Conservation (phyloP, 192 early-diverging fungal species). For the Funneliformis mosseae region DNA sequence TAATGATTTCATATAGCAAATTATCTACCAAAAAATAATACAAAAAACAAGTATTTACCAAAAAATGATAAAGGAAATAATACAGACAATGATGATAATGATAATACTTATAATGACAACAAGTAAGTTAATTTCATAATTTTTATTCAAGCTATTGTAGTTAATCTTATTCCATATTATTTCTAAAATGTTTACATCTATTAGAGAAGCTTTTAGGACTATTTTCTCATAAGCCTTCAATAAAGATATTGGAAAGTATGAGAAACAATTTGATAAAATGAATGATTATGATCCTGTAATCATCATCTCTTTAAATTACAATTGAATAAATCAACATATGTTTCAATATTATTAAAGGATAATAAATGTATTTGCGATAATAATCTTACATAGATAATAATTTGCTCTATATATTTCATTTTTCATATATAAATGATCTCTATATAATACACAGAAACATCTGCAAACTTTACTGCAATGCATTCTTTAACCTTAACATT, state of each 20-base stretch:
- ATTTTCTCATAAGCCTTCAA: constrained; percentile 16
- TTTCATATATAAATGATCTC: neutral
- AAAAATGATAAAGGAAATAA: no score
- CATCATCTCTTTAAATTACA: constrained; percentile 1
- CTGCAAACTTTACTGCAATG: no score
- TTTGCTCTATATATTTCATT: constrained; percentile 1
- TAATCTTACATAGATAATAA: constrained; percentile 7
- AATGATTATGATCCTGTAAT: constrained; percentile 15
- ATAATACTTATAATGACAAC: no score
- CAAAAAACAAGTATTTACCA: no score
- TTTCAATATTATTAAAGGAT: neutral
- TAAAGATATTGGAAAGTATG: constrained; percentile 26
- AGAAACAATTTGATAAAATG: neutral
- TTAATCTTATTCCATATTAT: constrained; percentile 12
- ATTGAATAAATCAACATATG: constrained; percentile 10
- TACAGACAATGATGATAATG: no score
- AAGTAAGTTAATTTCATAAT: no score
- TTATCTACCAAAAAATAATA: no score
- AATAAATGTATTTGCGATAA: neutral
- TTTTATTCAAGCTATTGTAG: constrained; percentile 22
- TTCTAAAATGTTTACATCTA: constrained; percentile 21
- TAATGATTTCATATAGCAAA: no score
- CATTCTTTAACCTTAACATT: no score
- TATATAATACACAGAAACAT: neutral
- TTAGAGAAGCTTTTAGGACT: constrained; percentile 1